phyloP scores from a whole-genome alignment of 2,329 filamentous ascomycete species.

The Fusarium mexicanum region DNA sequence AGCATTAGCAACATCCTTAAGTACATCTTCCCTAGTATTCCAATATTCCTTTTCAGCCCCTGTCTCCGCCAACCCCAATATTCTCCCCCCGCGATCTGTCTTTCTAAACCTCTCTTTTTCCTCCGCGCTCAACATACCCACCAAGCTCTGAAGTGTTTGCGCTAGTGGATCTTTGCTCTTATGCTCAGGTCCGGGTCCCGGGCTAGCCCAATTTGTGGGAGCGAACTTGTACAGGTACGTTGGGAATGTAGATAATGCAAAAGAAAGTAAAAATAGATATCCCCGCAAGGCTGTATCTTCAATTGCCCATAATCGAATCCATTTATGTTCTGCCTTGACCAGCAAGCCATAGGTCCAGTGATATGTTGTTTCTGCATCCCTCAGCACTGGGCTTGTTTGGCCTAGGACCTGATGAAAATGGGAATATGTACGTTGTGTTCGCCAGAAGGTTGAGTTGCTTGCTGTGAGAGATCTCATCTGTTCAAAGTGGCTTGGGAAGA shows the following conservation, averaged over 20 bases:
- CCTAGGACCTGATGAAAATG: background rate
- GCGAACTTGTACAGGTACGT: background rate
- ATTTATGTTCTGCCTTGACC: background rate
- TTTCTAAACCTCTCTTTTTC: background rate
- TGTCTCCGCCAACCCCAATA: background rate
- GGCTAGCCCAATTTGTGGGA: background rate
- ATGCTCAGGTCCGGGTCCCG: background rate
- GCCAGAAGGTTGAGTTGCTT: background rate
- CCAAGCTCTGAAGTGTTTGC: background rate
- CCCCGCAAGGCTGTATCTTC: background rate
- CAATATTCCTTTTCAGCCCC: rapidly evolving
- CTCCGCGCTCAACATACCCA: background rate
- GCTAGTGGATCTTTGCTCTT: background rate
- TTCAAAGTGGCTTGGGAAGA: background rate
- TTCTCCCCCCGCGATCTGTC: background rate
- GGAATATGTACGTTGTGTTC: background rate
- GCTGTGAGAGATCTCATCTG: background rate
- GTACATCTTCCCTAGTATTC: background rate
- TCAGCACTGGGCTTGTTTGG: background rate
- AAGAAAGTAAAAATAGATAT: background rate
- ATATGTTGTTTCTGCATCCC: background rate
- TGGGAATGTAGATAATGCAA: background rate
- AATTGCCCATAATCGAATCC: background rate
- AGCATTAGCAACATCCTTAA: rapidly evolving
- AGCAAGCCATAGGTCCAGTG: background rate